Evolutionary conservation across 1,139 yeast species (phyloP), one percentile per base, ranked within the genome.

Genomic region (Taphrina communis): DNA sequence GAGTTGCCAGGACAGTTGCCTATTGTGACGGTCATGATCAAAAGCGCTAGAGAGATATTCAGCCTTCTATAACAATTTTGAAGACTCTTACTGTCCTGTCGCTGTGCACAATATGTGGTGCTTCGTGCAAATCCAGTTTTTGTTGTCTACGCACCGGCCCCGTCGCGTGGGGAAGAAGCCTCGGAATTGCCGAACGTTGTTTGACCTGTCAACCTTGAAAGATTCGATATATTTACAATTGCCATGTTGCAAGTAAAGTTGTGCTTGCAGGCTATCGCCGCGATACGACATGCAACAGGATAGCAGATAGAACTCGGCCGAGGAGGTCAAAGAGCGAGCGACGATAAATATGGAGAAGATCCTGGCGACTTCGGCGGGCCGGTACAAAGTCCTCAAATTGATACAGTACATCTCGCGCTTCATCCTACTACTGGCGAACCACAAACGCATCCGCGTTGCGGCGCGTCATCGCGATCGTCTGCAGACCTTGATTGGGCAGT

Each of bases 351-450:
- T 63, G 67, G 67, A 63, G 6, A 53, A 38, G 55, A 56, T 63
- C 36, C 31, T 63, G 38, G 50, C 56, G 38, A 63, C 61, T 6
- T 19, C 61, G n/a, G 42, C 55, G 38, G 67, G 67, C 31, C 59
- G 67, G 19, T 63, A 63, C 61, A 63, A 55, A 50, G 55, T 44
- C 38, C 21, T 63, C 46, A 63, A 63, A 50, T 50, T 63, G 44
- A 46, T 63, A n/a, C 67, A 63, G 25, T 63, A 63, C 57, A 19
- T 46, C 7, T 31, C 67, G n/a, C 42, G 52, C 19, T 36, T 55
- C 36, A 41, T 63, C 39, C 46, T 63, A 14, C 44, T 42, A 5
- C 36, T 35, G 19, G 52, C 61, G 8, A 42, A 31, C 39, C 62
- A 58, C 31, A 44, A 44, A 44, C 51, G 53, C 21, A 31, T 58